Evolutionary conservation across 108 stramenopile genomes (phyloP), one percentile per base, ranked within the genome.

Genomic region (Skeletonema menzelii): DNA sequence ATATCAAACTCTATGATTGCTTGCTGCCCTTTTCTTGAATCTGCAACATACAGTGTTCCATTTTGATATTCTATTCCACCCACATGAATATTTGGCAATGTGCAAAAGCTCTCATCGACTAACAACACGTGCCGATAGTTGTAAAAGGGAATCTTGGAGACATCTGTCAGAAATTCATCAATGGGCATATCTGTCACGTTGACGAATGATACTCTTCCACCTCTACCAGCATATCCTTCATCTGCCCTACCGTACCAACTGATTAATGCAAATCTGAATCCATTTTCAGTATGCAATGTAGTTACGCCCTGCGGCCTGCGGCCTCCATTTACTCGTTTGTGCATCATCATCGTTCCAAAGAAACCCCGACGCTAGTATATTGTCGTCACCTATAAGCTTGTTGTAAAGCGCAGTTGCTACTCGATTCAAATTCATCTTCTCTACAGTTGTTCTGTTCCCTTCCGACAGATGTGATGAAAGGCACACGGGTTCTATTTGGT

Each of bases 301-400:
- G 74, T 56, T 12, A 75, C 31, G 14, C 74, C 74, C 64, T 75
- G 74, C 13, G 74, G 74, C 74, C 64, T 75, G 74, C 13, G 74
- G 74, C 30, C 74, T 31, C 74, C 74, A 75, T 30, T 69, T 69
- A 19, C 34, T 60, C 10, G 74, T 75, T 2, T 22, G 4, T 17
- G 40, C 57, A 40, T 75, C 74, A 10, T 46, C 68, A 14, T 75
- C 74, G 35, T 75, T 27, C 74, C 74, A 75, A 17, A 67, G 35
- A 26, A 73, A 73, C 3, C 72, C 72, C 1, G 49, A 53, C n/a
- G 49, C 49, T 24, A 53, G 4, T n/a, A 53, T 8, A 53, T 53
- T 53, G 49, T 53, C 49, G 24, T 53, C 49, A 7, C 49, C 49
- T 53, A 53, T 53, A 10, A 53, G 49, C 8, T 53, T 15, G 6